phyloP scores from a whole-genome alignment of 805 yeast species.

The Candida yuanshanica region DNA sequence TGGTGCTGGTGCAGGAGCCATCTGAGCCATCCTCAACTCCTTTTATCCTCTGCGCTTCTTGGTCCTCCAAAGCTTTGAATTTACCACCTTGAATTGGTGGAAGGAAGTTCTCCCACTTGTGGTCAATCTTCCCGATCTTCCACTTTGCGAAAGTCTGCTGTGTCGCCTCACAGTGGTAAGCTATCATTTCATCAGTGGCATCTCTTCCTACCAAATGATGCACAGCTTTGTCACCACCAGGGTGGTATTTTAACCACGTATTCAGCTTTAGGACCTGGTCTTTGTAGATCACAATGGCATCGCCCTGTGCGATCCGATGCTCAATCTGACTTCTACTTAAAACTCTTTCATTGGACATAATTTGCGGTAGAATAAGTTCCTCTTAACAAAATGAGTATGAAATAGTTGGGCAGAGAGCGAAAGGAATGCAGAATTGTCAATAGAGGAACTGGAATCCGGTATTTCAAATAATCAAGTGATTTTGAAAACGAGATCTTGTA shows the following conservation, averaged over 20 bases:
- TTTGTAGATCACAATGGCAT: conserved; percentile 62
- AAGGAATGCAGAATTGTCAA: too few species aligned
- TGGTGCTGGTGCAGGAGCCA: neutral
- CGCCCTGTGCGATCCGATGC: conserved; percentile 59
- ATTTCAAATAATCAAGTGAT: too few species aligned
- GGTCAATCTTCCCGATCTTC: conserved; percentile 59
- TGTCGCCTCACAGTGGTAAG: conserved; percentile 67
- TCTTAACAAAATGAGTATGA: neutral
- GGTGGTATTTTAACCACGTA: conserved; percentile 68
- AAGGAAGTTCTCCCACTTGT: conserved; percentile 64
- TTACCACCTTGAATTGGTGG: conserved; percentile 89
- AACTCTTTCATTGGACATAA: conserved; percentile 17
- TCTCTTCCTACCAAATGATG: conserved; percentile 83
- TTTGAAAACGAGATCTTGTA: too few species aligned
- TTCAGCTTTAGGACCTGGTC: conserved; percentile 58
- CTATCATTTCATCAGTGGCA: conserved; percentile 87
- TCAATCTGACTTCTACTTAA: conserved; percentile 44
- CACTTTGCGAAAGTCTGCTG: conserved; percentile 44
- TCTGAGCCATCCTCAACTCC: neutral
- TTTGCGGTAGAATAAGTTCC: too few species aligned
- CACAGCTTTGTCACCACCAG: conserved; percentile 86
- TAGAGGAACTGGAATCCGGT: too few species aligned
- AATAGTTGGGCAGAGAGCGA: too few species aligned
- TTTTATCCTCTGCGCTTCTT: conserved; percentile 6
- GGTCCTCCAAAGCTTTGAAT: conserved; percentile 31